These are phyloP conservation scores for Zasmidium angulare DNA, from an alignment of 2,329 filamentous ascomycete genomes.

Conservation along the genomic window DNA sequence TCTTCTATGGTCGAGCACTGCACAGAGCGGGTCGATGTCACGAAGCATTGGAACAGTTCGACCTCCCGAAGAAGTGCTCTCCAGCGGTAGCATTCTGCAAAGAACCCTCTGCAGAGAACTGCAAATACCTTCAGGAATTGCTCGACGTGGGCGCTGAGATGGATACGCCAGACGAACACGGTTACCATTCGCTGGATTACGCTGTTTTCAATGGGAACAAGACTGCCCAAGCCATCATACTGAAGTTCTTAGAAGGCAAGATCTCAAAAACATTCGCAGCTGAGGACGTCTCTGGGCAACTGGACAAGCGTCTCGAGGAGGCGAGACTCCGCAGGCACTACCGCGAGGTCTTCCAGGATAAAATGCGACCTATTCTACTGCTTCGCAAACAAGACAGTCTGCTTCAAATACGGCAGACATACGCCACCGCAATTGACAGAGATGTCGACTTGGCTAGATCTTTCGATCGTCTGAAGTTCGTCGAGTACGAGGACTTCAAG, in stretches of 20 bases:
- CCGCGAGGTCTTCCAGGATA: slow-evolving; percentile 6
- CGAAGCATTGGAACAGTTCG: slow-evolving; percentile 30
- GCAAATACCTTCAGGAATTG: slow-evolving; percentile 36
- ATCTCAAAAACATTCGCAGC: neutral
- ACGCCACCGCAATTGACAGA: neutral
- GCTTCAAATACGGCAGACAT: neutral
- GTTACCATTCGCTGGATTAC: slow-evolving; percentile 41
- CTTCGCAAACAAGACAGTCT: neutral
- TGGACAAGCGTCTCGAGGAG: neutral
- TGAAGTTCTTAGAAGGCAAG: neutral
- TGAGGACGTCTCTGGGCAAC: neutral
- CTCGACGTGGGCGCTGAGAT: slow-evolving; percentile 37
- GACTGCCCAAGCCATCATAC: neutral
- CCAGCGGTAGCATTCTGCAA: slow-evolving; percentile 42
- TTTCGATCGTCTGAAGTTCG: slow-evolving; percentile 6
- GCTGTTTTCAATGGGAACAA: slow-evolving; percentile 34
- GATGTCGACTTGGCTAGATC: neutral
- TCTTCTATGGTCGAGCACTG: slow-evolving; percentile 12
- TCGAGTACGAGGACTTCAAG: slow-evolving; percentile 1
- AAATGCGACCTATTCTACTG: slow-evolving; percentile 5
- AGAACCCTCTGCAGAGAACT: slow-evolving; percentile 41
- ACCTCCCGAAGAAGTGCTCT: slow-evolving; percentile 27
- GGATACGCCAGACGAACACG: slow-evolving; percentile 34
- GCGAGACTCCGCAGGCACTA: slow-evolving; percentile 5
- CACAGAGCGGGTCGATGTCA: neutral